A percentile compares a stretch with the other conserved stretches of the same genome.
These are phyloP conservation scores for Xylaria palmicola DNA, from an alignment of 495 filamentous ascomycete genomes.

Conservation along the genomic window DNA sequence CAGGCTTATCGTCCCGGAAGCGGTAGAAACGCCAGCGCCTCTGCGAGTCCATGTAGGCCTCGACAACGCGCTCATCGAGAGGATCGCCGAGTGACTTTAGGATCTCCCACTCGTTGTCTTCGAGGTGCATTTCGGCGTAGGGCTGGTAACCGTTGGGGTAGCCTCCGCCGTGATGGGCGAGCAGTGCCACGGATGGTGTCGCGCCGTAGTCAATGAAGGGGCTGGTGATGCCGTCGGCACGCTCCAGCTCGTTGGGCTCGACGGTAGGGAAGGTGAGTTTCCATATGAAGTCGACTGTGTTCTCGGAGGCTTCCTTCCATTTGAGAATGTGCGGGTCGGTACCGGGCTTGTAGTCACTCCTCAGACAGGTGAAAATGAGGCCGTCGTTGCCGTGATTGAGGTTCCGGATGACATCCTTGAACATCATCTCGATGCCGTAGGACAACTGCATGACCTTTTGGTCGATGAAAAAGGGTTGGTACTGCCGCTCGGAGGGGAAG, in stretches of 20 bases:
- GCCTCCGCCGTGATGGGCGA: slow-evolving; percentile 44
- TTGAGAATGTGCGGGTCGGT: slow-evolving; percentile 93
- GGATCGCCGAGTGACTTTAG: slow-evolving; percentile 68
- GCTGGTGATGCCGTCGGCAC: slow-evolving; percentile 56
- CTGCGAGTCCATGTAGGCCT: slow-evolving; percentile 75
- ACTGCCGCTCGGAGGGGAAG: slow-evolving; percentile 66
- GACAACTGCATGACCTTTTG: slow-evolving; percentile 84
- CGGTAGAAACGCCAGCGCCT: slow-evolving; percentile 80
- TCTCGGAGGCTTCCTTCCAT: slow-evolving; percentile 93
- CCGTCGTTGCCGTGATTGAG: slow-evolving; percentile 93
- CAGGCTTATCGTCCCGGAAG: slow-evolving; percentile 85
- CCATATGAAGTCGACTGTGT: slow-evolving; percentile 88
- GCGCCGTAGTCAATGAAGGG: slow-evolving; percentile 57
- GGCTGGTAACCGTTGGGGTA: slow-evolving; percentile 54
- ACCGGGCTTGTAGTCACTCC: slow-evolving; percentile 78
- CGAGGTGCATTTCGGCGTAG: slow-evolving; percentile 67
- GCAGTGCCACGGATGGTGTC: slow-evolving; percentile 49
- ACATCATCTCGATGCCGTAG: slow-evolving; percentile 90
- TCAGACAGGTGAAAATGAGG: slow-evolving; percentile 91
- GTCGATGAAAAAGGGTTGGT: slow-evolving; percentile 75
- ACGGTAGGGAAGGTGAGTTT: slow-evolving; percentile 70
- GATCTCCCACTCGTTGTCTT: slow-evolving; percentile 77
- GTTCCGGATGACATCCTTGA: slow-evolving; percentile 74
- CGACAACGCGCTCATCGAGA: slow-evolving; percentile 80
- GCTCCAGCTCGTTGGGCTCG: slow-evolving; percentile 67